These are phyloP conservation scores for Globisporangium nagaii DNA, from an alignment of 352 stramenopile genomes.

Conservation along the genomic window DNA sequence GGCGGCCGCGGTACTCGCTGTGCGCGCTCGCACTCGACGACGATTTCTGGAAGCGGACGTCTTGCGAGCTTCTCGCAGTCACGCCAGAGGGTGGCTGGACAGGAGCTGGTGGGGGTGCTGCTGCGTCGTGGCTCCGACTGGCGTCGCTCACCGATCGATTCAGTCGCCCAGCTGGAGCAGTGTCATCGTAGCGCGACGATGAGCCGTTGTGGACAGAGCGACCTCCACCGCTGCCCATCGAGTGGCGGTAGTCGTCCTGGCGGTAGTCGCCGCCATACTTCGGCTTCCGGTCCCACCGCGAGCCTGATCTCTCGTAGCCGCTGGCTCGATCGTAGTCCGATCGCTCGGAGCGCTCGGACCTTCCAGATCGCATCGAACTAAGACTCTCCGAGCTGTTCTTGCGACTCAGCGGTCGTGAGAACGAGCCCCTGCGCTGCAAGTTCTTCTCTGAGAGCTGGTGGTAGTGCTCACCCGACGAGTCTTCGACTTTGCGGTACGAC, in stretches of 20 bases:
- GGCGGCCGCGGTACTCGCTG: background rate
- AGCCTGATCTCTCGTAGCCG: background rate
- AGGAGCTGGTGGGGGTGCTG: background rate
- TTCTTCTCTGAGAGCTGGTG: constrained; percentile 13
- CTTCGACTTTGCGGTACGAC: constrained; percentile 18
- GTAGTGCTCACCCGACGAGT: constrained; percentile 17
- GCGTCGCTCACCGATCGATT: constrained; percentile 8
- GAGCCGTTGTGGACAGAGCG: background rate
- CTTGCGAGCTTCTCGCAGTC: constrained; percentile 36
- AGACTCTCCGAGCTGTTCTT: constrained; percentile 60
- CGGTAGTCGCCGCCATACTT: constrained; percentile 3
- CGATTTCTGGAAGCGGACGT: constrained; percentile 36
- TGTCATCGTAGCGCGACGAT: background rate
- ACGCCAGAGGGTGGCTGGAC: background rate
- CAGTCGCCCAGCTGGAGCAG: background rate
- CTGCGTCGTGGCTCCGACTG: background rate
- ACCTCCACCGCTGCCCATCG: background rate
- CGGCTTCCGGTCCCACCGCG: background rate
- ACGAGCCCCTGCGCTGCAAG: constrained; percentile 7
- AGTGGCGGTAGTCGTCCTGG: constrained; percentile 11
- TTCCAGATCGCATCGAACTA: constrained; percentile 40
- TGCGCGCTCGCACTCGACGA: constrained; percentile 1
- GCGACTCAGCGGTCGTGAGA: constrained; percentile 21
- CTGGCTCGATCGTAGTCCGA: constrained; percentile 14
- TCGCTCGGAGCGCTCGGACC: constrained; percentile 23